These are phyloP conservation scores for Rhodotorula mucilaginosa DNA, from an alignment of 1,284 basidiomycete genomes.

Conservation along the genomic window DNA sequence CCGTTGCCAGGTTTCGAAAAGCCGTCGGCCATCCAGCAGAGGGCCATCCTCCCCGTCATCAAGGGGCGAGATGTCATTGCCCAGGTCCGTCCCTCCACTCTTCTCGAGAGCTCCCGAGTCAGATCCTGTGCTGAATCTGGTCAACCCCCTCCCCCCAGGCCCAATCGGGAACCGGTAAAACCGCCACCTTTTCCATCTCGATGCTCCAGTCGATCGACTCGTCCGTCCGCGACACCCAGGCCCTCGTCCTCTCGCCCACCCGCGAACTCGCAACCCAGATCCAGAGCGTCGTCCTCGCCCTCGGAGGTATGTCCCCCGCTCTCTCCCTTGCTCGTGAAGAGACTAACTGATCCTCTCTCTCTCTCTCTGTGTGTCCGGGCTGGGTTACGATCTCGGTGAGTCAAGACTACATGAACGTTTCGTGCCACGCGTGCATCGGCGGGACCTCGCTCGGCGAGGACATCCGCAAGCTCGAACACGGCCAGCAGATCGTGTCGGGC, in stretches of 20 bases:
- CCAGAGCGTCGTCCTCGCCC: constrained; percentile 86
- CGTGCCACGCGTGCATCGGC: constrained; percentile 98
- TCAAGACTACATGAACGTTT: constrained; percentile 67
- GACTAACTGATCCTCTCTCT: not conserved
- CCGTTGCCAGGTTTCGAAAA: constrained; percentile 88
- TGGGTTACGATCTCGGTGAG: no score
- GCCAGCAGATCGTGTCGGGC: constrained; percentile 95
- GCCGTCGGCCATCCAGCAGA: constrained; percentile 97
- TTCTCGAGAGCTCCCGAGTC: not conserved
- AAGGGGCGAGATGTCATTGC: constrained; percentile 53
- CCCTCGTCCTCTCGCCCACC: constrained; percentile 89
- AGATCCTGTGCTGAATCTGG: not conserved
- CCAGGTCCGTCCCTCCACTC: constrained; percentile 40
- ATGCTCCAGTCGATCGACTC: constrained; percentile 83
- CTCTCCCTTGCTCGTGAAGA: no score
- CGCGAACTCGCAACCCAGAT: constrained; percentile 96
- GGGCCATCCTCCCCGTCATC: constrained; percentile 92
- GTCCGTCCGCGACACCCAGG: constrained; percentile 91
- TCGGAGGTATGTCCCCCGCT: constrained; percentile 60
- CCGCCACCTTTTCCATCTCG: constrained; percentile 71
- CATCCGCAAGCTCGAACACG: constrained; percentile 96
- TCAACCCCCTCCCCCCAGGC: constrained; percentile 77
- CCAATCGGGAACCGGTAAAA: constrained; percentile 99
- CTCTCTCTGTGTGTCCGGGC: not conserved
- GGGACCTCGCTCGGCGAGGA: constrained; percentile 97